phyloP scores from a whole-genome alignment of 164 flowering plant genomes.

The Warburgia ugandensis region DNA sequence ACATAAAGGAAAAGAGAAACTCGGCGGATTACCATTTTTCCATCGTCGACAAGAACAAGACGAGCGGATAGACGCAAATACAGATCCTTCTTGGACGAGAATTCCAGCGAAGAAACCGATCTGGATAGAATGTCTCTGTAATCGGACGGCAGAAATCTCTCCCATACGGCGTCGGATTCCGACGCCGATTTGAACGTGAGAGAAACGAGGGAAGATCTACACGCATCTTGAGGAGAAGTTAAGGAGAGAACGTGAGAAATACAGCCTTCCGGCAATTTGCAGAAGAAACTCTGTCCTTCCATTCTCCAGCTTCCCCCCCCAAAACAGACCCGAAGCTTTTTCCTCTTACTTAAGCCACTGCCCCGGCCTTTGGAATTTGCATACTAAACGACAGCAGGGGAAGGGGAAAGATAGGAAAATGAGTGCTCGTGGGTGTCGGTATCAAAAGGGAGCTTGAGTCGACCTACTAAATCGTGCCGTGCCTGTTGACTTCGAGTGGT shows the following conservation, averaged over 20 bases:
- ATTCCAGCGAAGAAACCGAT: conserved; percentile 7
- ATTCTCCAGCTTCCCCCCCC: too few relatives aligned
- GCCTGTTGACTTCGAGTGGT: too few relatives aligned
- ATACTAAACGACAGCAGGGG: too few relatives aligned
- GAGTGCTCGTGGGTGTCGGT: too few relatives aligned
- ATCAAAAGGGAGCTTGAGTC: too few relatives aligned
- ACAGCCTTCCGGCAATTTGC: conserved; percentile 37
- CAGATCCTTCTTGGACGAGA: conserved; percentile 30
- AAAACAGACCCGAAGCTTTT: too few relatives aligned
- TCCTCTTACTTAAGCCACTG: too few relatives aligned
- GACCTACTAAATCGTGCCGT: too few relatives aligned
- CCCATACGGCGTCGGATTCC: conserved; percentile 37
- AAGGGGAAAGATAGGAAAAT: too few relatives aligned
- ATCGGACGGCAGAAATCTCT: conserved; percentile 30
- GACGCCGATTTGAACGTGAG: conserved; percentile 21
- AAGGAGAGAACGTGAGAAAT: conserved; percentile 25
- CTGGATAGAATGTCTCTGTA: conserved; percentile 15
- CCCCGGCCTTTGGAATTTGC: too few relatives aligned
- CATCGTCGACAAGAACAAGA: conserved; percentile 4
- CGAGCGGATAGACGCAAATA: conserved; percentile 25
- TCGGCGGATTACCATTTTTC: neutral
- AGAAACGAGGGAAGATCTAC: conserved; percentile 24
- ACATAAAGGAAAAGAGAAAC: too few relatives aligned
- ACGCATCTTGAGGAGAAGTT: conserved; percentile 37
- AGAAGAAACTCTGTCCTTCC: too few relatives aligned